Evolutionary conservation across 2,329 filamentous ascomycete genomes (phyloP).

Genomic region (Fusarium globosum): DNA sequence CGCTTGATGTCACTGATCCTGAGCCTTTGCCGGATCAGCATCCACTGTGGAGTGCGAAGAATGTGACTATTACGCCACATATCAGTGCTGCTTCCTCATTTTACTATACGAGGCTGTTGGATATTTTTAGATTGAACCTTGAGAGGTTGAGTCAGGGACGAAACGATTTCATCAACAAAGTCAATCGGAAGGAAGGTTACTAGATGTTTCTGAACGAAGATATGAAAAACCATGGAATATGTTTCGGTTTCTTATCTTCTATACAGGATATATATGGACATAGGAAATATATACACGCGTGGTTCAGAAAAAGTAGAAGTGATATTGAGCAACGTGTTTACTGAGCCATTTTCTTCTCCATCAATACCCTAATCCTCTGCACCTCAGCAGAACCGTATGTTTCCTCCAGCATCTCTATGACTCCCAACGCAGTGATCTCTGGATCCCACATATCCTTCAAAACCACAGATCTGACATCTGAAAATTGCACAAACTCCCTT

Average conservation of each 20-base stretch:
- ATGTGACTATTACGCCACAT: constrained; percentile 72
- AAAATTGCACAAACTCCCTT: background rate
- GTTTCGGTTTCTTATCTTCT: background rate
- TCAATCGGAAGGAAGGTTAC: constrained; percentile 52
- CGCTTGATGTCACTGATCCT: constrained; percentile 82
- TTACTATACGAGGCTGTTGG: constrained; percentile 55
- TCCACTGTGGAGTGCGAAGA: constrained; percentile 75
- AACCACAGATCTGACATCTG: background rate
- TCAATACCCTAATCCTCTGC: background rate
- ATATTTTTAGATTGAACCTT: constrained; percentile 57
- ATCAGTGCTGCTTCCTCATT: constrained; percentile 56
- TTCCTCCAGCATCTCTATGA: constrained; percentile 4
- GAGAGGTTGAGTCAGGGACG: constrained; percentile 50
- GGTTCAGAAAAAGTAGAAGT: background rate
- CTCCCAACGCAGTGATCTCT: background rate
- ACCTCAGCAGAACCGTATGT: constrained; percentile 3
- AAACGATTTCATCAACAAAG: constrained; percentile 54
- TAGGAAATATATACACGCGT: background rate
- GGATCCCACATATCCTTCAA: constrained; percentile 11
- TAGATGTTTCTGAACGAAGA: constrained; percentile 13
- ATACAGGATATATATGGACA: background rate
- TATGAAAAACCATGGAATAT: background rate
- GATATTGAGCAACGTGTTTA: background rate
- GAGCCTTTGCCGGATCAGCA: constrained; percentile 78
- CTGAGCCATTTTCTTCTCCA: background rate